Conservation (phyloP, 371 early-diverging fungal species). For the Mortierella sp. region DNA sequence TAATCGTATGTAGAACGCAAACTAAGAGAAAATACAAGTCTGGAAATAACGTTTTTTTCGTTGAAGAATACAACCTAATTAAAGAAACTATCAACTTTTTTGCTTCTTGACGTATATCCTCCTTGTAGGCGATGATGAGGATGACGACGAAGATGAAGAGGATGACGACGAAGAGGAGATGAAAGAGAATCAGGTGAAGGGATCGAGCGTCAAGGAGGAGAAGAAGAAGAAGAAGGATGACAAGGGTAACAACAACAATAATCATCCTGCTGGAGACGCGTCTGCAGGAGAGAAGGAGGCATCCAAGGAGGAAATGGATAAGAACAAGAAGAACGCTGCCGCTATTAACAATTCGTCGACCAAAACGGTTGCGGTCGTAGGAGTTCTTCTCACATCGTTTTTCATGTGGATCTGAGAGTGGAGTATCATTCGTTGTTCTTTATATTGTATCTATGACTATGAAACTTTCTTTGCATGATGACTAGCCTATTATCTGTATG, state of each 20-base stretch:
- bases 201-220: neutral
- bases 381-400: conserved; percentile 5
- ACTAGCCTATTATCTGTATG: no score
- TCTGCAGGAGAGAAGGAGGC: conserved; percentile 2
- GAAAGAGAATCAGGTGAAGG: neutral
- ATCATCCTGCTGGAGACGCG: neutral
- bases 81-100: neutral
- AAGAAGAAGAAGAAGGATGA: no score
- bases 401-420: neutral
- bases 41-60: no score
- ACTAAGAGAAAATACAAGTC: neutral
- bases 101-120: no score
- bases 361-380: conserved; percentile 1
- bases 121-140: conserved; percentile 1
- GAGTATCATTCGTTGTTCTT: neutral
- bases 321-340: neutral
- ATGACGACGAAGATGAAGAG: conserved; percentile 9
- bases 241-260: conserved; percentile 1
- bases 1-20: neutral
- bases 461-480: neutral
- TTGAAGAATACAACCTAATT: neutral
- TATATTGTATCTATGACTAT: neutral
- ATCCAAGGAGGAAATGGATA: neutral
- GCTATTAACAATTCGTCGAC: neutral
- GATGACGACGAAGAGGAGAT: conserved; percentile 7